A percentile compares a stretch with the other conserved stretches of the same genome.
Evolutionary conservation across 1,284 basidiomycete genomes (phyloP).

Genomic region (Neonothopanus nambi): DNA sequence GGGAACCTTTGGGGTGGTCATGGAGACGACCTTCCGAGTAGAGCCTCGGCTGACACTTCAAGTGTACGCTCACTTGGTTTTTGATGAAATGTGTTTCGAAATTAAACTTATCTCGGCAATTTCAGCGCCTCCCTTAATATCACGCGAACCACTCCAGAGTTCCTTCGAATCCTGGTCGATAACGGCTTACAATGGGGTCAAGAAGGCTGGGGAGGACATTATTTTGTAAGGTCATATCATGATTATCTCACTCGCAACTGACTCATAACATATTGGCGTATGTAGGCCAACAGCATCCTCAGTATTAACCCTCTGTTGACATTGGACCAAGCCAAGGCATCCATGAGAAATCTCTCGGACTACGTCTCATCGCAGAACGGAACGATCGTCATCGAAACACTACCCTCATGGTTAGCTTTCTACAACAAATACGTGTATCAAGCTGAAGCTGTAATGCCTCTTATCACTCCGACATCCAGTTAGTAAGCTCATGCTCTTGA

Average conservation of each 20-base stretch:
- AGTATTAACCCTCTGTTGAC: slow-evolving; percentile 30
- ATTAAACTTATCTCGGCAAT: slow-evolving; percentile 16
- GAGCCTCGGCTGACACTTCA: slow-evolving; percentile 34
- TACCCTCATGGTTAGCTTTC: slow-evolving; percentile 32
- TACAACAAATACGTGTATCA: slow-evolving; percentile 24
- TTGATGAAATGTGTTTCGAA: too few species aligned
- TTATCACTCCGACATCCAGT: too few species aligned
- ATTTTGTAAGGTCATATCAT: slow-evolving; percentile 30
- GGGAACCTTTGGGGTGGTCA: slow-evolving; percentile 38
- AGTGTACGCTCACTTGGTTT: slow-evolving; percentile 5
- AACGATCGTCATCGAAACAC: slow-evolving; percentile 31
- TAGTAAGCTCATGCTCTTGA: too few species aligned
- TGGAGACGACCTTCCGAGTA: slow-evolving; percentile 34
- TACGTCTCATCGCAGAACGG: too few species aligned
- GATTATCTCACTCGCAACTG: not conserved
- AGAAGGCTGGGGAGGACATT: slow-evolving; percentile 55
- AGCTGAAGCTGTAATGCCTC: slow-evolving; percentile 9
- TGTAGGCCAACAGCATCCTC: slow-evolving; percentile 7
- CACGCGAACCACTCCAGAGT: slow-evolving; percentile 18
- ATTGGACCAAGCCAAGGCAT: slow-evolving; percentile 26
- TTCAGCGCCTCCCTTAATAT: slow-evolving; percentile 18
- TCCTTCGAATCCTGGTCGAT: slow-evolving; percentile 36
- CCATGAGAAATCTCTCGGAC: too few species aligned
- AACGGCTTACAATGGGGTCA: slow-evolving; percentile 40
- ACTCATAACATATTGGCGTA: too few species aligned